A percentile compares a stretch with the other conserved stretches of the same genome.
These are phyloP conservation scores for Colletotrichum falcatum DNA, from an alignment of 2,329 filamentous ascomycete species.

Conservation along the genomic window DNA sequence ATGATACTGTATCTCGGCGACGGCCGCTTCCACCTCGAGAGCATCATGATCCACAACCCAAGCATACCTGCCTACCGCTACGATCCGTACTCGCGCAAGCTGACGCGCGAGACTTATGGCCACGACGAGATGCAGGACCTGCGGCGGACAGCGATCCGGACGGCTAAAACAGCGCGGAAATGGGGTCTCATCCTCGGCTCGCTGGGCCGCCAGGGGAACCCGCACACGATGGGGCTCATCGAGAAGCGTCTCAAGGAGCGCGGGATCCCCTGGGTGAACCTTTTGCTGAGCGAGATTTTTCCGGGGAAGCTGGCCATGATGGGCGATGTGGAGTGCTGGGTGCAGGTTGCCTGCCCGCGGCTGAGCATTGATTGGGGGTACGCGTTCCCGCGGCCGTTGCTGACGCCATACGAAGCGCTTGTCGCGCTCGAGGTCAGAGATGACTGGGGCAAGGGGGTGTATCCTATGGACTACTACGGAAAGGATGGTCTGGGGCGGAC, in stretches of 20 bases:
- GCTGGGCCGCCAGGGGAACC: conserved; percentile 93
- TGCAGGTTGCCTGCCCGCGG: conserved; percentile 96
- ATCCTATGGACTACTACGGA: conserved; percentile 99
- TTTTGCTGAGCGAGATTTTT: conserved; percentile 95
- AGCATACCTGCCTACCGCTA: conserved; percentile 91
- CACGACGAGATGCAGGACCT: conserved; percentile 91
- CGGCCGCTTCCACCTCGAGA: conserved; percentile 95
- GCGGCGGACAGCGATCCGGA: conserved; percentile 79
- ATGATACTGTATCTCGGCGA: conserved; percentile 91
- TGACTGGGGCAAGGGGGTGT: conserved; percentile 80
- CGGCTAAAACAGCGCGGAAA: conserved; percentile 81
- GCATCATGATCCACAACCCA: conserved; percentile 99
- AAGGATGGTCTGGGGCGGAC: conserved; percentile 90
- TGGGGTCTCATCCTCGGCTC: conserved; percentile 97
- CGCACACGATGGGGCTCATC: conserved; percentile 89
- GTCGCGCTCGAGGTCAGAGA: conserved; percentile 85
- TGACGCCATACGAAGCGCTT: conserved; percentile 96
- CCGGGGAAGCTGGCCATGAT: conserved; percentile 95
- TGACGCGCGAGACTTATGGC: conserved; percentile 92
- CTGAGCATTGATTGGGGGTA: conserved; percentile 99
- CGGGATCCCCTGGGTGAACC: conserved; percentile 84
- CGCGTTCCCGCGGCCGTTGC: conserved; percentile 86
- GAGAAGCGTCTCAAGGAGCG: conserved; percentile 78
- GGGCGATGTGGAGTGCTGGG: conserved; percentile 95
- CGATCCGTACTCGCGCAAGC: conserved; percentile 92